These are phyloP conservation scores for Annulohypoxylon bovei DNA, from an alignment of 495 filamentous ascomycete genomes.

Conservation along the genomic window DNA sequence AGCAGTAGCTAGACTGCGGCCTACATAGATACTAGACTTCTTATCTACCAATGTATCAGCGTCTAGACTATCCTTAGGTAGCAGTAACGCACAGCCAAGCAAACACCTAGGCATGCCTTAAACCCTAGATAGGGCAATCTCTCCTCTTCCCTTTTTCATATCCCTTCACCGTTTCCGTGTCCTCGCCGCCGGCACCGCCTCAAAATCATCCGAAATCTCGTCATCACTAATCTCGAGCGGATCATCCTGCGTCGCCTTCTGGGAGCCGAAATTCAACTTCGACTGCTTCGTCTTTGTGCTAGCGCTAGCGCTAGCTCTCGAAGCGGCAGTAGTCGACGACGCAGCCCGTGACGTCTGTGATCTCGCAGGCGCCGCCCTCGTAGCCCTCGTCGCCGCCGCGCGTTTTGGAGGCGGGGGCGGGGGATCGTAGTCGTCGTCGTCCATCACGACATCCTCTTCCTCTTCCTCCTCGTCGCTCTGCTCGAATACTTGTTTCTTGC, in stretches of 20 bases:
- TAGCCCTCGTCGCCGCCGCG: conserved; percentile 43
- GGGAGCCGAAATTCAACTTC: conserved; percentile 73
- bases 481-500: conserved; percentile 57
- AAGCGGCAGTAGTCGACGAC: conserved; percentile 32
- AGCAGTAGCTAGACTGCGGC: neutral
- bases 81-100: neutral
- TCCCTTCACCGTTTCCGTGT: conserved; percentile 35
- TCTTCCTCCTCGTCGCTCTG: conserved; percentile 70
- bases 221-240: conserved; percentile 73
- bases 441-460: conserved; percentile 70
- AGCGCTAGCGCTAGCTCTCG: conserved; percentile 46
- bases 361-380: conserved; percentile 49
- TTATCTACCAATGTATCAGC: neutral
- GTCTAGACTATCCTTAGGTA: neutral
- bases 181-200: conserved; percentile 58
- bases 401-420: conserved; percentile 52
- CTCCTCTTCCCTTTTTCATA: neutral
- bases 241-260: conserved; percentile 57
- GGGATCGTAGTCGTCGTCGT: conserved; percentile 69
- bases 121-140: neutral
- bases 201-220: conserved; percentile 85
- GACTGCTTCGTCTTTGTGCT: conserved; percentile 65
- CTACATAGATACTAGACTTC: neutral
- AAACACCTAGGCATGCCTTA: neutral
- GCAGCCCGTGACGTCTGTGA: conserved; percentile 61